A percentile compares a stretch with the other conserved stretches of the same genome.
Evolutionary conservation across 345 rosid genomes (phyloP).

Genomic region (Aethionema arabicum): DNA sequence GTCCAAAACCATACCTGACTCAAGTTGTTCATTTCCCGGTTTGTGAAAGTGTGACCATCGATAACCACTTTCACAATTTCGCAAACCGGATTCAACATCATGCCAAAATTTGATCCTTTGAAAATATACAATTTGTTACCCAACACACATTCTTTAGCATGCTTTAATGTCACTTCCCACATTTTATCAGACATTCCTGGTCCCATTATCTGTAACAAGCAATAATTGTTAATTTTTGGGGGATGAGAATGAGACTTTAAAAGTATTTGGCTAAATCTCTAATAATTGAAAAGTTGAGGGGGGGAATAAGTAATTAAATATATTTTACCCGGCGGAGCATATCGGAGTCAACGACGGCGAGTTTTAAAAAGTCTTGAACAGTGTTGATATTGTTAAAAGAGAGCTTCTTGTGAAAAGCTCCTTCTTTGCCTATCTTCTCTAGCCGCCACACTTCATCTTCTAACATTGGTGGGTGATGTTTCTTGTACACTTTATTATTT

Average conservation of each 20-base stretch:
- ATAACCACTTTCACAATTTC: constrained; percentile 53
- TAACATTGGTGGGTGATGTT: constrained; percentile 80
- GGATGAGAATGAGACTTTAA: too few species aligned
- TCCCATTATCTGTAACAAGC: constrained; percentile 56
- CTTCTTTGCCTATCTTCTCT: constrained; percentile 83
- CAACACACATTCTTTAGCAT: constrained; percentile 65
- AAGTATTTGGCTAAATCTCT: not conserved
- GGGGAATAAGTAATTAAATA: not conserved
- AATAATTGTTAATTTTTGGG: too few species aligned
- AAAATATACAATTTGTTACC: constrained; percentile 54
- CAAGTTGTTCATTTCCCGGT: constrained; percentile 33
- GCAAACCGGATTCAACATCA: constrained; percentile 68
- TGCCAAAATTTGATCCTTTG: constrained; percentile 32
- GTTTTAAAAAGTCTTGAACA: constrained; percentile 80
- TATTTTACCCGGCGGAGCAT: constrained; percentile 53
- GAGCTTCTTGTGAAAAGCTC: constrained; percentile 81
- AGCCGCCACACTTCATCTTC: constrained; percentile 89
- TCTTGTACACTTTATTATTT: constrained; percentile 73
- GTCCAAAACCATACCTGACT: constrained; percentile 42
- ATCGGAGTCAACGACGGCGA: constrained; percentile 49
- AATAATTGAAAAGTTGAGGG: not conserved
- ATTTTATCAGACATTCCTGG: constrained; percentile 71
- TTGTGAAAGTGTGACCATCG: constrained; percentile 43
- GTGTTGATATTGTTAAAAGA: constrained; percentile 38
- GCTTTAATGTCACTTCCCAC: constrained; percentile 76